phyloP scores from a whole-genome alignment of 208 protist genomes.

The Trypanosoma conorhini region DNA sequence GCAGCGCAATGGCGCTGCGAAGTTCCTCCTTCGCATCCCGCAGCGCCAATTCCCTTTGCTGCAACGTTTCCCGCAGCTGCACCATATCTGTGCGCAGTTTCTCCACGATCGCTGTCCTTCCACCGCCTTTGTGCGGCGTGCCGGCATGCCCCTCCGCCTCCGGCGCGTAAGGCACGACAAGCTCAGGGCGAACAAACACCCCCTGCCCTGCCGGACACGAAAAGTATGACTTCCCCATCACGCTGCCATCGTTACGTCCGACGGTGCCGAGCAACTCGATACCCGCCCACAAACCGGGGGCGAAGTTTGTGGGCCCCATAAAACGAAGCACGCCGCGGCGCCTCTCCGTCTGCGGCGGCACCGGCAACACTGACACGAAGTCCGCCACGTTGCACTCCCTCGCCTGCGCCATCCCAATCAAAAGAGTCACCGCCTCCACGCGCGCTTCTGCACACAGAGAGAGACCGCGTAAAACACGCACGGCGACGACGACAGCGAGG shows the following conservation, averaged over 20 bases:
- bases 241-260: slow-evolving; percentile 53
- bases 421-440: not conserved
- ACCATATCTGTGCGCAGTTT: slow-evolving; percentile 1
- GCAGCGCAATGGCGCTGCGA: not conserved
- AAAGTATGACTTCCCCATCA: slow-evolving; percentile 52
- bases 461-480: too few species aligned
- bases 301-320: slow-evolving; percentile 52
- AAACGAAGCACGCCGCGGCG: slow-evolving; percentile 70
- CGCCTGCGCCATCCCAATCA: not conserved
- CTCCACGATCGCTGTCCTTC: not conserved
- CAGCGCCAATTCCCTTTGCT: slow-evolving; percentile 7
- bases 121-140: not conserved
- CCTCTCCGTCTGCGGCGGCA: slow-evolving; percentile 31
- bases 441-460: not conserved
- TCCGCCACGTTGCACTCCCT: slow-evolving; percentile 18
- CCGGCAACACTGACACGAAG: slow-evolving; percentile 49
- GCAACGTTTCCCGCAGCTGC: slow-evolving; percentile 8
- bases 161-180: slow-evolving; percentile 33
- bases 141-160: not conserved
- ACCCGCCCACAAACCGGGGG: slow-evolving; percentile 53
- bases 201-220: slow-evolving; percentile 47
- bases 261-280: slow-evolving; percentile 53
- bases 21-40: not conserved
- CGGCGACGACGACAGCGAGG: too few species aligned
- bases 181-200: slow-evolving; percentile 56